phyloP scores from a whole-genome alignment of 106 monocot species.

The Apostasia ramifera region DNA sequence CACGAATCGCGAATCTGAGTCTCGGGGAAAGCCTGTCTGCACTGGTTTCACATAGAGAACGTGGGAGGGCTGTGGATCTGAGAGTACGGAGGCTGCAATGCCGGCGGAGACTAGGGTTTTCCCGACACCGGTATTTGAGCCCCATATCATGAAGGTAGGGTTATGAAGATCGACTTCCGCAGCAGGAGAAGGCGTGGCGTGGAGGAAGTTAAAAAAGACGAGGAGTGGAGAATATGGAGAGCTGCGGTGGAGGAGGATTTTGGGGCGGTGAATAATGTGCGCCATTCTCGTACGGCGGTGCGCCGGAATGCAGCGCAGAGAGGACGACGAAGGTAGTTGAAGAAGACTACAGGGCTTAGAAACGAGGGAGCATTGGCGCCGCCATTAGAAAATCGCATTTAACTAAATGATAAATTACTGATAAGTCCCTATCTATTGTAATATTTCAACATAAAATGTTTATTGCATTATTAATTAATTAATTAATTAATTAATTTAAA shows the following conservation, averaged over 20 bases:
- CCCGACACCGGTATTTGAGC: constrained; percentile 90
- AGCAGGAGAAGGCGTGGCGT: constrained; percentile 1
- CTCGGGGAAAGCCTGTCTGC: constrained; percentile 87
- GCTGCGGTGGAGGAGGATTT: constrained; percentile 10
- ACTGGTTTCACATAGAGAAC: constrained; percentile 84
- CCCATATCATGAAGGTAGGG: constrained; percentile 78
- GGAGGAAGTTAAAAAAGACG: constrained; percentile 2
- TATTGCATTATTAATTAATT: too few species aligned
- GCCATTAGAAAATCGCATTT: too few species aligned
- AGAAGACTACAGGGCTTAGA: too few species aligned
- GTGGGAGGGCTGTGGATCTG: constrained; percentile 8
- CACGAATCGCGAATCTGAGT: constrained; percentile 85
- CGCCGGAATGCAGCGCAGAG: background rate
- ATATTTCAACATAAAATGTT: too few species aligned
- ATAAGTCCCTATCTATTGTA: too few species aligned
- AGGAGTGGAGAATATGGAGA: constrained; percentile 7
- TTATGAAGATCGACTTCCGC: constrained; percentile 39
- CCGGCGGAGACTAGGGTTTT: constrained; percentile 94
- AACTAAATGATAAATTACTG: too few species aligned
- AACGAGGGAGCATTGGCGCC: too few species aligned
- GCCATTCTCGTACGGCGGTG: background rate
- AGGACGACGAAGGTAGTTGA: background rate
- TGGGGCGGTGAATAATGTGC: background rate
- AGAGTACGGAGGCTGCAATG: constrained; percentile 23
- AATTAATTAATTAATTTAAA: too few species aligned